Conservation (phyloP, 345 rosid genomes). For the Ceriops tagal region DNA sequence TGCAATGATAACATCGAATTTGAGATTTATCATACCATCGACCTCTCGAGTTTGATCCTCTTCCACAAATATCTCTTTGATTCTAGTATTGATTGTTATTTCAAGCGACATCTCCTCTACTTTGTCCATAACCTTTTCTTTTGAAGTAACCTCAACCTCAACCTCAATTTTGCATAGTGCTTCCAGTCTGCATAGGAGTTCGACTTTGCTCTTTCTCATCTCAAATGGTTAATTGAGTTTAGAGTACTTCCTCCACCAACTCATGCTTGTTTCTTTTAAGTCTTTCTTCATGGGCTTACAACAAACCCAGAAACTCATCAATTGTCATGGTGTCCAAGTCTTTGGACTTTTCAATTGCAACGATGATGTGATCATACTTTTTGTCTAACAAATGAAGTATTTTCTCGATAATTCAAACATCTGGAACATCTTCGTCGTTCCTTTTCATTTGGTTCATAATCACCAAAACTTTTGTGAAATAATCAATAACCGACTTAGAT, state of each 20-base stretch:
- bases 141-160: background rate
- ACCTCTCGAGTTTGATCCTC: background rate
- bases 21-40: background rate
- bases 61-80: background rate
- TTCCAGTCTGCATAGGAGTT: too few relatives aligned
- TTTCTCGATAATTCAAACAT: background rate
- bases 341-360: background rate
- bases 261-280: background rate
- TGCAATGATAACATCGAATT: conserved; percentile 1
- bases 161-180: background rate
- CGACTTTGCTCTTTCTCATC: background rate
- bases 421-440: background rate
- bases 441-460: too few relatives aligned
- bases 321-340: background rate
- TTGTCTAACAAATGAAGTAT: background rate
- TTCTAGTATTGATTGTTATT: background rate
- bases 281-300: background rate
- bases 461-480: too few relatives aligned
- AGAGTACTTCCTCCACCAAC: background rate
- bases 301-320: background rate
- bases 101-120: background rate
- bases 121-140: background rate
- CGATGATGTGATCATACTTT: background rate
- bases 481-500: too few relatives aligned
- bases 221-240: background rate